Percentiles rank a stretch among this genome's conserved stretches.
phyloP scores from a whole-genome alignment of 2,329 filamentous ascomycete genomes.

The Ascochyta viciae-villosae region DNA sequence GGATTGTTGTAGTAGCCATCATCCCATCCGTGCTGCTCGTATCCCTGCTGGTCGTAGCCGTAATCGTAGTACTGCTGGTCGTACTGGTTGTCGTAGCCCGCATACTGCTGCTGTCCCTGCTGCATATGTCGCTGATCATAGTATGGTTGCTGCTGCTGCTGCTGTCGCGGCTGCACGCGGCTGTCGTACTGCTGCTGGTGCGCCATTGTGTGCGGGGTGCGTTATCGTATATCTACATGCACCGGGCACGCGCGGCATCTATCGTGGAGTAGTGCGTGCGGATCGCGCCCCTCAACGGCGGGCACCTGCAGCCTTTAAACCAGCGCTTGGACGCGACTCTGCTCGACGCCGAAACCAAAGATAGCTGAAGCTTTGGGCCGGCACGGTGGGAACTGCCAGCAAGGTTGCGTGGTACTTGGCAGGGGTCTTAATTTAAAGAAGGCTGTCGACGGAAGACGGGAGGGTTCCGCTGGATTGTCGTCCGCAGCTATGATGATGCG shows the following conservation, averaged over 20 bases:
- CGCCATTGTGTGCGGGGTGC: conserved; percentile 43
- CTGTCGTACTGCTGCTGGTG: conserved; percentile 49
- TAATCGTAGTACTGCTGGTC: conserved; percentile 44
- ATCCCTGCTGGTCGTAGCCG: conserved; percentile 43
- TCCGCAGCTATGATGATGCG: conserved; percentile 12
- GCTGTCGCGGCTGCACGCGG: conserved; percentile 44
- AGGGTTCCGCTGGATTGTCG: conserved; percentile 10
- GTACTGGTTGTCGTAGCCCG: conserved; percentile 39
- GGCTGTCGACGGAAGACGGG: conserved; percentile 12
- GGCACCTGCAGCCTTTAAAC: conserved; percentile 22
- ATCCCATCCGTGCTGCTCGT: conserved; percentile 41
- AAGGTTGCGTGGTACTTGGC: conserved; percentile 30
- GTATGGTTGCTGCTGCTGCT: conserved; percentile 37
- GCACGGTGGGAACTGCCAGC: conserved; percentile 13
- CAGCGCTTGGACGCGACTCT: conserved; percentile 22
- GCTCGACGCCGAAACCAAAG: conserved; percentile 13
- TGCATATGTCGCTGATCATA: neutral
- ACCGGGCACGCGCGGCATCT: conserved; percentile 23
- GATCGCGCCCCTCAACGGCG: conserved; percentile 31
- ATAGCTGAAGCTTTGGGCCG: conserved; percentile 10
- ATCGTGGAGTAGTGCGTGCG: conserved; percentile 24
- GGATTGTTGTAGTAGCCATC: conserved; percentile 42
- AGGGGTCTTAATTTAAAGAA: conserved; percentile 32
- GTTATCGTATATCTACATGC: conserved; percentile 23
- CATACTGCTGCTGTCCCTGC: conserved; percentile 33